Base-by-base conservation (phyloP, 2,329 filamentous ascomycete genomes). In the Hymenoscyphus fructigenus region DNA sequence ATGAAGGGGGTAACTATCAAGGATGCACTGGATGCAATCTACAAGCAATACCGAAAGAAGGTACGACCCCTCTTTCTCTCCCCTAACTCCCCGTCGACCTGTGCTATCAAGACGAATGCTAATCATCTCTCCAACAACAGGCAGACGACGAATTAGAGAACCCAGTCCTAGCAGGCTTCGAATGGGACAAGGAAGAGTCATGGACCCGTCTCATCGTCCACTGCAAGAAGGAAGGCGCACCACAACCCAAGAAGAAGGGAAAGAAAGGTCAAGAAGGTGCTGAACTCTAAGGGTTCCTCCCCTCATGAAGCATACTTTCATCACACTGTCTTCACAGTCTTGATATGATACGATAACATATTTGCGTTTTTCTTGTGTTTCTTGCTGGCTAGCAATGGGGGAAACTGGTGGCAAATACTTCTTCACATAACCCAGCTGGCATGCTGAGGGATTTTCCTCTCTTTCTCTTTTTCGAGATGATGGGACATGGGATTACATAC, bases 21-120 rank as follows among this genome's bases (percentile, higher is more conserved):
- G 84, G 94, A 98, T 79, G 93, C 93, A 65, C 78, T 97, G 78
- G 93, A 97, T 78, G 94, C 92, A 74, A 97, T 98, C 80, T 84
- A 97, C 85, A 97, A 97, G 84, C 87, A 91, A 73, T 96, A 92
- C 84, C 96, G 96, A 86, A 97, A 97, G 88, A 90, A 93, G 86
- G 94, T 93, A 80, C 73, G 87, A 32, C 29, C 2, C 78, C 56
- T 15, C 36, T 59, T 29, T 53, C 53, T 60, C 57, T 59, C 57
- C 15, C 44, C n/a, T 58, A 26, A 41, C n/a, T 14, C 20, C 55
- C 4, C 50, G 64, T 58, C 17, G 44, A 15, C 44, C 7, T 36
- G 23, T 34, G 60, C 28, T 23, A 60, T 60, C 15, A 59, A 57
- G 20, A 65, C 59, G 17, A 53, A 50, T 66, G 60, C 72, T 75